Percentiles rank a stretch among this genome's conserved stretches.
phyloP scores from a whole-genome alignment of 78 protist genomes.

The Dictyostelium purpureum region DNA sequence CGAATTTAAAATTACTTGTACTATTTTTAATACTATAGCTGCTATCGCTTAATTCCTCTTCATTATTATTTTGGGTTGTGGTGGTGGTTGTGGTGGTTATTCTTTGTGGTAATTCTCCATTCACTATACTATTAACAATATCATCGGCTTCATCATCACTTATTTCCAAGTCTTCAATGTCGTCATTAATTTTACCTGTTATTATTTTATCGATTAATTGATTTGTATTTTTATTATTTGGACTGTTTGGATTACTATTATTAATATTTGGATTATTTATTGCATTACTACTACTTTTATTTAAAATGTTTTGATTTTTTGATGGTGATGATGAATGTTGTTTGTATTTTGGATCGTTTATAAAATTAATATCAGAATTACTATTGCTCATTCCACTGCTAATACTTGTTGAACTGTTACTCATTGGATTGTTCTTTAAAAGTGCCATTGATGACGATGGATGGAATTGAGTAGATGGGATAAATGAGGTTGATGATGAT shows the following conservation, averaged over 20 bases:
- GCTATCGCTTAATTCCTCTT: no score
- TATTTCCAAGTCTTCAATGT: background rate
- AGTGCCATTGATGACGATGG: no score
- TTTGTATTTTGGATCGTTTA: slow-evolving; percentile 16
- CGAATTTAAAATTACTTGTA: background rate
- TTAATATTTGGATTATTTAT: background rate
- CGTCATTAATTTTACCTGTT: background rate
- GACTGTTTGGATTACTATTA: background rate
- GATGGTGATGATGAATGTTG: background rate
- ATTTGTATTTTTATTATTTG: slow-evolving; percentile 1
- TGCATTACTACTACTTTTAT: background rate
- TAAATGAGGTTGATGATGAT: no score
- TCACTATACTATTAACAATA: no score
- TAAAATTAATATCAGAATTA: slow-evolving; percentile 14
- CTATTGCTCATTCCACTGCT: no score
- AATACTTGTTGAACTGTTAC: slow-evolving; percentile 26
- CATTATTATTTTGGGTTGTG: no score
- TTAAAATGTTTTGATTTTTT: background rate
- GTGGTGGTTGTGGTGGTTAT: no score
- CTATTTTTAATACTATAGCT: background rate
- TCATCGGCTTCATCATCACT: background rate
- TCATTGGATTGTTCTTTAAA: background rate
- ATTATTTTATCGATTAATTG: background rate
- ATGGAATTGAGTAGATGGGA: no score
- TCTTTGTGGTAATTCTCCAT: no score